These are phyloP conservation scores for Leccinum disarticulatum DNA, from an alignment of 768 basidiomycete genomes.

Conservation along the genomic window DNA sequence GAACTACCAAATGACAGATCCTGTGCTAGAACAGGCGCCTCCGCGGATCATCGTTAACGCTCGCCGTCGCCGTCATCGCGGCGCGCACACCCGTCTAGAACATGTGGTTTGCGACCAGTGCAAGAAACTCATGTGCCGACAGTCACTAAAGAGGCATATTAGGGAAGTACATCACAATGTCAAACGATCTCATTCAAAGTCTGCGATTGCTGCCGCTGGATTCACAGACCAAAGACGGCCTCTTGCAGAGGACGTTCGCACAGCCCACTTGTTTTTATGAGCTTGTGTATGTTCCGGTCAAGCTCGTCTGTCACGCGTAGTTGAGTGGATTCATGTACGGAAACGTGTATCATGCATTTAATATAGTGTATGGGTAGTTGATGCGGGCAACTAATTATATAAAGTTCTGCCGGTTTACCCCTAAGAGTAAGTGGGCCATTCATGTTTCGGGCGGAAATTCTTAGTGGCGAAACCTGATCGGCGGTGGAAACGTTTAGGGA, in stretches of 20 bases:
- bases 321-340: not conserved
- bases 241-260: slow-evolving; percentile 4
- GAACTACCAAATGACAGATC: slow-evolving; percentile 1
- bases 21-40: slow-evolving; percentile 5
- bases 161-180: slow-evolving; percentile 20
- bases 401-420: slow-evolving; percentile 2
- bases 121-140: slow-evolving; percentile 13
- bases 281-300: not conserved
- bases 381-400: not conserved
- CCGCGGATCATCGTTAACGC: slow-evolving; percentile 1
- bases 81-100: not conserved
- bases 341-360: not conserved
- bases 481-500: not conserved
- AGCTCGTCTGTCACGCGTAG: not conserved
- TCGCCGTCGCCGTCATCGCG: not conserved
- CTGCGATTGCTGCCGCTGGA: not conserved
- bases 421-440: not conserved
- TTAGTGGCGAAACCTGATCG: slow-evolving; percentile 7
- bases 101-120: slow-evolving; percentile 9
- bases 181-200: slow-evolving; percentile 13
- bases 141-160: slow-evolving; percentile 20
- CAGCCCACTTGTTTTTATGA: not conserved
- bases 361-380: not conserved
- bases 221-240: not conserved
- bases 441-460: slow-evolving; percentile 1